A percentile compares a stretch with the other conserved stretches of the same genome.
phyloP scores from a whole-genome alignment of 768 basidiomycete species.

The Russula vinacea region DNA sequence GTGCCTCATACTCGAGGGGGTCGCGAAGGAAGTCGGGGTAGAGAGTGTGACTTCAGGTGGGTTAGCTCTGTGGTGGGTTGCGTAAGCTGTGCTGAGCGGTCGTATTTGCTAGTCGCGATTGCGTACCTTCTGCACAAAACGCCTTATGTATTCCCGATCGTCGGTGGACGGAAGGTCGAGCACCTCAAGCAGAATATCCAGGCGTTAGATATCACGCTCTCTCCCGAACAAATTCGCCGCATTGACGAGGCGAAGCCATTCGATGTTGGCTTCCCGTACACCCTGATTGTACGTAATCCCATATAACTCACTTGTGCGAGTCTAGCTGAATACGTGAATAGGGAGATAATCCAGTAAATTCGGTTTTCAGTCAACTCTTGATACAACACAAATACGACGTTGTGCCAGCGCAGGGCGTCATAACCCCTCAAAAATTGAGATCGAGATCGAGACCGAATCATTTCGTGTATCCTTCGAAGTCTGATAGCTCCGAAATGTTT shows the following conservation, averaged over 20 bases:
- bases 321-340: not conserved
- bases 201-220: conserved; percentile 48
- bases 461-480: not conserved
- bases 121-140: conserved; percentile 56
- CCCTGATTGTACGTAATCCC: conserved; percentile 36
- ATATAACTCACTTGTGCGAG: not conserved
- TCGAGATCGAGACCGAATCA: not conserved
- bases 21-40: conserved; percentile 50
- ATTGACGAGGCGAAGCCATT: conserved; percentile 46
- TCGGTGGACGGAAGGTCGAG: conserved; percentile 53
- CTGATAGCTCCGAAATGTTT: not conserved
- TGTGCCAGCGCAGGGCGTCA: conserved; percentile 1
- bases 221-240: conserved; percentile 44
- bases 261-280: conserved; percentile 46
- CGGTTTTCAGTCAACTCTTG: not conserved
- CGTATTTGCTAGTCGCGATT: conserved; percentile 43
- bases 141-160: conserved; percentile 50
- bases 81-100: not conserved
- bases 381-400: not conserved
- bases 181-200: conserved; percentile 51
- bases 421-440: conserved; percentile 8
- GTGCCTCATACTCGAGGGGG: conserved; percentile 38
- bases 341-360: not conserved
- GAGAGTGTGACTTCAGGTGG: conserved; percentile 47
- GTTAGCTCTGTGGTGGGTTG: conserved; percentile 16